Conservation (phyloP, 2,329 filamentous ascomycete species). For the Trichoderma simmonsii region DNA sequence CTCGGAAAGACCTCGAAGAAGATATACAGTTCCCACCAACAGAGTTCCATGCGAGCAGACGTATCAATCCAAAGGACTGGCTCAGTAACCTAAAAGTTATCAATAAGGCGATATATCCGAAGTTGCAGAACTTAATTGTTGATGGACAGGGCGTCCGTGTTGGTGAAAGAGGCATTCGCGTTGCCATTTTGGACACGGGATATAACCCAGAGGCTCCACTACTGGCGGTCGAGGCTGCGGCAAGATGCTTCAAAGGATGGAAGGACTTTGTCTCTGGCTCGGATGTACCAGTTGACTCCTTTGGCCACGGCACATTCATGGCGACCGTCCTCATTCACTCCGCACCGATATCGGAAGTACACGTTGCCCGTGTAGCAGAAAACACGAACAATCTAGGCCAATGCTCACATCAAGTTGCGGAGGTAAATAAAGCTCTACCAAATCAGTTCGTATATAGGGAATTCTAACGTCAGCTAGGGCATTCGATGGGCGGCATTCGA, state of each 20-base stretch:
- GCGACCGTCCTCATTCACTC: neutral
- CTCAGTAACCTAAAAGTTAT: neutral
- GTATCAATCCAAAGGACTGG: neutral
- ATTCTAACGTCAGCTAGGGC: neutral
- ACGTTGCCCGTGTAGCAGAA: neutral
- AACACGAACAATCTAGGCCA: neutral
- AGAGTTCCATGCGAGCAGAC: neutral
- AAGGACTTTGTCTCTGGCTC: neutral
- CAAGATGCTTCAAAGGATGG: neutral
- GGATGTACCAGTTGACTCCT: neutral
- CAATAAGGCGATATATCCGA: neutral
- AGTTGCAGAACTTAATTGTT: neutral
- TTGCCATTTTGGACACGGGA: neutral
- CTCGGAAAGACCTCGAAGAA: neutral
- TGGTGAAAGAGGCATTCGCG: neutral
- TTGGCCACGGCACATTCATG: neutral
- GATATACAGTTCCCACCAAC: neutral
- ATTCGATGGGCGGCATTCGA: neutral
- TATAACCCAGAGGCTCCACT: neutral
- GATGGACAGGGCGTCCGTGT: neutral
- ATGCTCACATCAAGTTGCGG: neutral
- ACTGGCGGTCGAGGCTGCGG: fast-evolving
- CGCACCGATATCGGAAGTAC: neutral
- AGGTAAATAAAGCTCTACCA: neutral
- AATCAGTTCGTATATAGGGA: neutral